Base-by-base conservation (phyloP, 1,139 yeast species). In the Taiozyma sp. region DNA sequence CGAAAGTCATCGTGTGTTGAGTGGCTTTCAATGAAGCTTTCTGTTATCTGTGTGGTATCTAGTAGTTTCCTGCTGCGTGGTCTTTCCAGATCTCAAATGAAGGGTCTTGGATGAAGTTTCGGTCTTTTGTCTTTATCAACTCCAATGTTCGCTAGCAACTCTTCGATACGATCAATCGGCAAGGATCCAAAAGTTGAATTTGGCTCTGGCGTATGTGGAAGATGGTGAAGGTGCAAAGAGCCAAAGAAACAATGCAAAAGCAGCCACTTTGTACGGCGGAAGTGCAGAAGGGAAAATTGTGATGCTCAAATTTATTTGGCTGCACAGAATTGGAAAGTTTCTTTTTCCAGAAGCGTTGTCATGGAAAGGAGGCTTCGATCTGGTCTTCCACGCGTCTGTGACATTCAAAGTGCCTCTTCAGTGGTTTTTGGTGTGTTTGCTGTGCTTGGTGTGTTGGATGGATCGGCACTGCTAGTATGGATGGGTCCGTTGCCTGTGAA, bases 1-100 rank as follows among this genome's bases (percentile, higher is more conserved):
- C 79, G 56, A 78, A 78, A 10, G 41, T 37, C 41, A 37, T 37
- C 26, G 26, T 24, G 6, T 5, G 1, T 24, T 24, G 26, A 24
- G 26, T 24, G 26, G 1, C 7, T 24, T 24, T 24, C 7, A 24
- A 24, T 24, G 26, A 1, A 7, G 2, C 7, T 24, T 24, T 6
- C 6, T 24, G 26, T 6, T 2, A 24, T 5, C 26, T 24, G 30
- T 29, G 30, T 29, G 13, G 11, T 29, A 29, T 2, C 19, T 19
- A 19, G 19, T 19, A 19, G 19, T 24, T 24, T 1, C 7, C 26
- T 24, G 26, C 7, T 24, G 26, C 3, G 26, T 5, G 26, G 26
- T 24, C 1, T 24, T 24, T 24, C 26, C 26, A 24, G 26, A 24
- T 24, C 6, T 24, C 7, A 24, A 24, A 24, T 24, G 26, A 24